These are phyloP conservation scores for Leishmania braziliensis DNA, from an alignment of 208 protist genomes.

Conservation along the genomic window DNA sequence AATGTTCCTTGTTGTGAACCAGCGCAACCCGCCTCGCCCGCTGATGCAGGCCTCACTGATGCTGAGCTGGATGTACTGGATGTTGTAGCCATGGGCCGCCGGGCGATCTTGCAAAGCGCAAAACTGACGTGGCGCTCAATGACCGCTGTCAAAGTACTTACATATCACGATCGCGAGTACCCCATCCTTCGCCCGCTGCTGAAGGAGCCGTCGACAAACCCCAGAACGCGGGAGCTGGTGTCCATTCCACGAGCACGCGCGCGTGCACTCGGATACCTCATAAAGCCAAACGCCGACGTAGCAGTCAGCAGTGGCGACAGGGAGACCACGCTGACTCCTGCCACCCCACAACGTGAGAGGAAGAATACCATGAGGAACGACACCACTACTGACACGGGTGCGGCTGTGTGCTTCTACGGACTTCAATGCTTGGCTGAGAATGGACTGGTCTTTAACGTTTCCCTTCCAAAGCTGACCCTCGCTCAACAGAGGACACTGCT, in stretches of 20 bases:
- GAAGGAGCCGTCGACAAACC: slow-evolving; percentile 75
- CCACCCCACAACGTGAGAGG: not conserved
- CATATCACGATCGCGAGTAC: slow-evolving; percentile 79
- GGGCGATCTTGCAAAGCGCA: slow-evolving; percentile 34
- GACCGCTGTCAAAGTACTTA: slow-evolving; percentile 79
- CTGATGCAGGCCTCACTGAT: slow-evolving; percentile 11
- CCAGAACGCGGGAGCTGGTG: slow-evolving; percentile 58
- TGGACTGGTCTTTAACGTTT: slow-evolving; percentile 80
- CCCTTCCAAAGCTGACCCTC: slow-evolving; percentile 66
- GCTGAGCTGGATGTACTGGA: slow-evolving; percentile 15
- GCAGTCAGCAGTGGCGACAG: not conserved
- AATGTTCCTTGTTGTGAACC: slow-evolving; percentile 1
- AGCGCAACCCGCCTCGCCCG: not conserved
- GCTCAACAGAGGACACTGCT: slow-evolving; percentile 64
- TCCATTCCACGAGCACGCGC: slow-evolving; percentile 42
- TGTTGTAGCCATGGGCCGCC: slow-evolving; percentile 14
- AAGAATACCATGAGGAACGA: slow-evolving; percentile 9
- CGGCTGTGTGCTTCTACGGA: slow-evolving; percentile 71
- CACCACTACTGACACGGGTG: not conserved
- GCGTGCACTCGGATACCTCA: slow-evolving; percentile 22
- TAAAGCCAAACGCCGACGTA: slow-evolving; percentile 31
- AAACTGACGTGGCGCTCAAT: slow-evolving; percentile 46
- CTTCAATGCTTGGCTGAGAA: slow-evolving; percentile 82
- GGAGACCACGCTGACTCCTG: not conserved
- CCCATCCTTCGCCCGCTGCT: slow-evolving; percentile 76